These are phyloP conservation scores for Whalleya microplaca DNA, from an alignment of 2,329 filamentous ascomycete genomes.

Conservation along the genomic window DNA sequence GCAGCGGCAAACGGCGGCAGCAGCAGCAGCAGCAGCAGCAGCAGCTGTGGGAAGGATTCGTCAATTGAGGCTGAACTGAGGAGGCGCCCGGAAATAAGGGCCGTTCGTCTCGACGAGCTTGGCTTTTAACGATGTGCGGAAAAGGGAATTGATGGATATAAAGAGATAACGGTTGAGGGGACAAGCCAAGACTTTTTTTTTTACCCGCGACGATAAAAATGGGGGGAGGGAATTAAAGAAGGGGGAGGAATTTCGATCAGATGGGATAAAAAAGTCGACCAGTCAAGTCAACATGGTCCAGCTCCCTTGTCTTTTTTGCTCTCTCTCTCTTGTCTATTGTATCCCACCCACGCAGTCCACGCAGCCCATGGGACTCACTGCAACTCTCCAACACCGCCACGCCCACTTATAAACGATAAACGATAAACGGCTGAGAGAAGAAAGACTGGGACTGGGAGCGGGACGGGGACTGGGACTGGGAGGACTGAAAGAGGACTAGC, in stretches of 20 bases:
- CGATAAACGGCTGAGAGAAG: not conserved
- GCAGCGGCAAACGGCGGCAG: too few species aligned
- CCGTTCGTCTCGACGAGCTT: constrained; percentile 25
- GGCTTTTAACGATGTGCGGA: constrained; percentile 30
- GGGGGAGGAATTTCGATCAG: too few species aligned
- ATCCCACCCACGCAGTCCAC: not conserved
- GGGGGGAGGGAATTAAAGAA: constrained; percentile 15
- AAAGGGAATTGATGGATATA: constrained; percentile 33
- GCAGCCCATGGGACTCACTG: constrained; percentile 6
- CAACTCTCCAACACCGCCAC: constrained; percentile 17
- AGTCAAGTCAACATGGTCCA: too few species aligned
- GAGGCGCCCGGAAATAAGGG: constrained; percentile 28
- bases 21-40: too few species aligned
- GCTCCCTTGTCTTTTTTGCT: too few species aligned
- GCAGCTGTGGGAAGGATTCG: constrained; percentile 21
- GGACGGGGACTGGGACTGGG: too few species aligned
- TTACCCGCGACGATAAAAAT: constrained; percentile 19
- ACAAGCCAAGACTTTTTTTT: constrained; percentile 29
- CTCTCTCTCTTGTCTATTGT: too few species aligned
- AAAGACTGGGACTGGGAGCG: too few species aligned
- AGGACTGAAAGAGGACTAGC: too few species aligned
- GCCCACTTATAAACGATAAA: not conserved
- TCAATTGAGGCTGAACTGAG: constrained; percentile 27
- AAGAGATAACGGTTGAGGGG: constrained; percentile 29
- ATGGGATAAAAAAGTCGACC: too few species aligned